Evolutionary conservation across 164 flowering plant genomes (phyloP).

Genomic region (Euptelea pleiosperma): DNA sequence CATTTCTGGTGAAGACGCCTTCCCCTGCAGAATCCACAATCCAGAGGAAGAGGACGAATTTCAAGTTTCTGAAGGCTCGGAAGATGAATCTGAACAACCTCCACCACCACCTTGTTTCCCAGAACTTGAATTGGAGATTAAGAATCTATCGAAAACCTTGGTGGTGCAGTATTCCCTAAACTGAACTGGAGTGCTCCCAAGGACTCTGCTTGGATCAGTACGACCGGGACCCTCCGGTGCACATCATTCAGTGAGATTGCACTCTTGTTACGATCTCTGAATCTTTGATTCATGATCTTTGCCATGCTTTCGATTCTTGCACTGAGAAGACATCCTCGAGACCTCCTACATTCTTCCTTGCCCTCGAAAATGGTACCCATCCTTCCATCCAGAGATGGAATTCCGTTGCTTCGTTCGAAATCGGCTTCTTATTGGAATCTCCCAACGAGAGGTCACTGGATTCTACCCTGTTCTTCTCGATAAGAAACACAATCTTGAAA

Average conservation of each 20-base stretch:
- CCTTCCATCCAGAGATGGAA: conserved; percentile 75
- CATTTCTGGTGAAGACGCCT: conserved; percentile 61
- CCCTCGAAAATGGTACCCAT: conserved; percentile 86
- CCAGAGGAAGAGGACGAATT: conserved; percentile 67
- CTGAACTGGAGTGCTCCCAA: conserved; percentile 97
- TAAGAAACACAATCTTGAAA: conserved; percentile 37
- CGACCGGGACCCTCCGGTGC: conserved; percentile 66
- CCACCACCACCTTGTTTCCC: conserved; percentile 63
- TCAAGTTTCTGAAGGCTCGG: conserved; percentile 60
- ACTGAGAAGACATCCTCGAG: conserved; percentile 44
- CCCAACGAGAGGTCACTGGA: conserved; percentile 81
- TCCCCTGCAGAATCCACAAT: conserved; percentile 68
- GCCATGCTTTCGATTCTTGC: conserved; percentile 85
- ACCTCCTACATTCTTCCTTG: conserved; percentile 64
- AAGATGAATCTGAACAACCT: conserved; percentile 55
- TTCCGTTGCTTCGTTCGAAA: conserved; percentile 77
- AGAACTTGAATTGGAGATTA: conserved; percentile 62
- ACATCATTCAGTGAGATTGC: conserved; percentile 75
- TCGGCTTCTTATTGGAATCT: conserved; percentile 55
- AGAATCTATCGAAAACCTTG: conserved; percentile 62
- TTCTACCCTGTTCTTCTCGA: conserved; percentile 69
- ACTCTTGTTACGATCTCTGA: conserved; percentile 76
- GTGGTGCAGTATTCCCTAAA: conserved; percentile 86
- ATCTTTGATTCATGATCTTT: conserved; percentile 69
- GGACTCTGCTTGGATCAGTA: conserved; percentile 86